Conservation (phyloP, 192 early-diverging fungal species). For the Cetraspora pellucida region DNA sequence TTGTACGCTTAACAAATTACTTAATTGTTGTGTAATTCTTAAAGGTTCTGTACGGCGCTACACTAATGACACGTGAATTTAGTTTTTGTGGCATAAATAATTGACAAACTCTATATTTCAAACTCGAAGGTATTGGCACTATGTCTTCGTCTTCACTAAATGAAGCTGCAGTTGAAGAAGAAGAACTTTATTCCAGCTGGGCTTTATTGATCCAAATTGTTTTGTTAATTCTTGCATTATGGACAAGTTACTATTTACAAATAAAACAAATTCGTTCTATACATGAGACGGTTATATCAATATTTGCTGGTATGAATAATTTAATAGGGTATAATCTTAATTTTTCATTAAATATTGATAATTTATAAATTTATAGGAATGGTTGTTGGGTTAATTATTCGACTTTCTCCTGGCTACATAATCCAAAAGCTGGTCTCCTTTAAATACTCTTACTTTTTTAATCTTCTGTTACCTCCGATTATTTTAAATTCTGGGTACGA, state of each 20-base stretch:
- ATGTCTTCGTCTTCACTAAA: too few species aligned
- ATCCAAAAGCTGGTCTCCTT: slow-evolving; percentile 88
- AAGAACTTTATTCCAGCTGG: slow-evolving; percentile 77
- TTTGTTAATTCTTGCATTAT: slow-evolving; percentile 81
- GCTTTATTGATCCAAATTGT: slow-evolving; percentile 86
- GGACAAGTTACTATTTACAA: slow-evolving; percentile 89
- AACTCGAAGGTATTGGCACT: too few species aligned
- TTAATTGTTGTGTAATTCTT: too few species aligned
- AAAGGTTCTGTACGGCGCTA: too few species aligned
- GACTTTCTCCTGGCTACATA: slow-evolving; percentile 55
- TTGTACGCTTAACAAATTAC: too few species aligned
- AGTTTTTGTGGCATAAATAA: too few species aligned
- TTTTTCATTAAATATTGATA: background rate
- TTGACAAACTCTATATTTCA: too few species aligned
- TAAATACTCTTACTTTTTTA: slow-evolving; percentile 92
- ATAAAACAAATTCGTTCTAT: slow-evolving; percentile 82
- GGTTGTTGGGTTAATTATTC: slow-evolving; percentile 68
- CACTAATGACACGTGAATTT: too few species aligned
- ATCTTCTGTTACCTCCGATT: slow-evolving; percentile 93
- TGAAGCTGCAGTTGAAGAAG: slow-evolving; percentile 46
- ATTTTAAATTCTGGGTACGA: slow-evolving; percentile 97
- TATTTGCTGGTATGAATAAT: slow-evolving; percentile 72
- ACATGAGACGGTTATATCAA: slow-evolving; percentile 96
- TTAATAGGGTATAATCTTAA: background rate
- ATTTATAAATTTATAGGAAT: slow-evolving; percentile 48